These are phyloP conservation scores for Scenedesmus sp. DNA, from an alignment of 163 green algal species.

Conservation along the genomic window DNA sequence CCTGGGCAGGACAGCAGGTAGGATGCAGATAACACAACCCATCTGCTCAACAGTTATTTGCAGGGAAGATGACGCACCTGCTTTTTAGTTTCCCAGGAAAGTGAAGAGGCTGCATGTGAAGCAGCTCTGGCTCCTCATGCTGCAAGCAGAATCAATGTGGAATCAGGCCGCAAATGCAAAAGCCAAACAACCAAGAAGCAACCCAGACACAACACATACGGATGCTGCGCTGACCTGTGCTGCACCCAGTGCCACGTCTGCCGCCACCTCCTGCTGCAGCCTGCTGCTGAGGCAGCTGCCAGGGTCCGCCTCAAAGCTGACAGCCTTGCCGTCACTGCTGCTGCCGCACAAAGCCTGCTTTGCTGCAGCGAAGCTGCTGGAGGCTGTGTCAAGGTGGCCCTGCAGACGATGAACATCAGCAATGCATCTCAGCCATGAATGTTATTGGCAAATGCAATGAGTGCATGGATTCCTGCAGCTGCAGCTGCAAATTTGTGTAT, in stretches of 20 bases:
- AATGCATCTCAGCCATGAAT: neutral
- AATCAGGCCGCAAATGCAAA: neutral
- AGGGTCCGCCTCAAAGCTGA: neutral
- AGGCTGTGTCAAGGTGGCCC: neutral
- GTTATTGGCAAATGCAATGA: too few relatives aligned
- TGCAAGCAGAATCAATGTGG: neutral
- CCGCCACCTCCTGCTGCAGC: conserved; percentile 39
- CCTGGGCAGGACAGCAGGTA: neutral
- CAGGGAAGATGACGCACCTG: too few relatives aligned
- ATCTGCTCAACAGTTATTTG: too few relatives aligned
- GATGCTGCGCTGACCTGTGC: conserved; percentile 31
- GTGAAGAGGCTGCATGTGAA: neutral
- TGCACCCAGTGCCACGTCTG: conserved; percentile 9
- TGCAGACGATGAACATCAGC: neutral
- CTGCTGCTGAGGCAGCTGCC: neutral
- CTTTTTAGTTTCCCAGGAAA: too few relatives aligned
- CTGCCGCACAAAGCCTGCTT: neutral
- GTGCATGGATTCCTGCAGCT: too few relatives aligned
- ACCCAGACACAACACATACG: neutral
- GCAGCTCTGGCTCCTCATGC: neutral
- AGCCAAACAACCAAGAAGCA: neutral
- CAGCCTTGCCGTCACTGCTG: neutral
- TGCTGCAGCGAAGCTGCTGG: neutral
- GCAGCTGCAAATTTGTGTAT: neutral
- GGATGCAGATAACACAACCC: too few relatives aligned